Evolutionary conservation across 164 flowering plant genomes (phyloP), one percentile per base, ranked within the genome.

Genomic region (Aristolochia californica): DNA sequence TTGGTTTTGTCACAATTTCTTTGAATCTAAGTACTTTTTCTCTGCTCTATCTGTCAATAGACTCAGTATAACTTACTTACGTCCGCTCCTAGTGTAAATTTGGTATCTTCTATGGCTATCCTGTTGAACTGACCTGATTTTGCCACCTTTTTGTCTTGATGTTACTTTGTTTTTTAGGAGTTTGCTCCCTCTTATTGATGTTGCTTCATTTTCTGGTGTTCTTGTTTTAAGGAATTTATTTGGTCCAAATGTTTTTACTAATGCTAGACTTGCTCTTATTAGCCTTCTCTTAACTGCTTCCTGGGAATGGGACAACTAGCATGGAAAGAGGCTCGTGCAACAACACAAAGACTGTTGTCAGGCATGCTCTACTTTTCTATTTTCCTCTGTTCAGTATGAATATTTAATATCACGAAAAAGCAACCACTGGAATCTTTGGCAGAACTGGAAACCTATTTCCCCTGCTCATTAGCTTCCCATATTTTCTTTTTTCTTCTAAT

Each of bases 321-420:
- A 28, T 90, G 99, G 99, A 90, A 79, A 68, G 97, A 94, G 70
- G 99, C 99, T 57, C 97, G 99, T 10, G 63, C 81, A 4, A 86
- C 89, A 8, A 75, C 90, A 56, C 99, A 90, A 69, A 87, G 75
- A 66, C 78, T 94, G 17, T 59, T 94, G 57, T 94, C 97, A 64
- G 64, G 57, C 43, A 34, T 30, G 24, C 30, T 11, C 26, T 58
- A 4, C 49, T 43, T 44, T 50, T 25, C 22, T 17, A 24, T 53
- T 57, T 43, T 5, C 16, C 15, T 58, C 15, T 45, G 5, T 45
- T 24, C 20, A 34, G 59, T 5, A 10, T 38, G n/a, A 18, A 43
- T 16, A 10, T 26, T 47, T 10, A 18, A 0, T 30, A 54, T 17
- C 9, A 28, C 12, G 51, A 54, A 27, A 54, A 26, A 53, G 3